phyloP scores from a whole-genome alignment of 306 rosid genomes.

The Citrullus amarus region DNA sequence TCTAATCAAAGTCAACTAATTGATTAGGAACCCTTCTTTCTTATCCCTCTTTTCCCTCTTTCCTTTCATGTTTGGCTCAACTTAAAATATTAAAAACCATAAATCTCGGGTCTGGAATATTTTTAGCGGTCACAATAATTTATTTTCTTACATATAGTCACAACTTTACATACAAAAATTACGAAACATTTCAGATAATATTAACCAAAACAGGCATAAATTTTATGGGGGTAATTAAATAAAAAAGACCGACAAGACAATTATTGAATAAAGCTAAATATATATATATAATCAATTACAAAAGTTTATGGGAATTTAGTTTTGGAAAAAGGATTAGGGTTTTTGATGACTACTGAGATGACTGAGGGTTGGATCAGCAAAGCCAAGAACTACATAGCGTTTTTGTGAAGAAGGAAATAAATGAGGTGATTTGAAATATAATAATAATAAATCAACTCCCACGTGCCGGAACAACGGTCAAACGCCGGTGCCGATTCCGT shows the following conservation, averaged over 20 bases:
- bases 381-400: not conserved
- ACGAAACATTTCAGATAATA: too few relatives aligned
- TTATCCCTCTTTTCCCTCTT: not conserved
- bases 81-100: not conserved
- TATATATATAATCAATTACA: too few relatives aligned
- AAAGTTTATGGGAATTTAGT: not conserved
- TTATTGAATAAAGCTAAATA: not conserved
- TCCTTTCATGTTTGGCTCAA: not conserved
- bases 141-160: not conserved
- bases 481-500: constrained; percentile 54
- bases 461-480: constrained; percentile 57
- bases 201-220: too few relatives aligned
- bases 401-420: not conserved
- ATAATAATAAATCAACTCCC: constrained; percentile 10
- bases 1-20: constrained; percentile 9
- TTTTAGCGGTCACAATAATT: not conserved
- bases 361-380: constrained; percentile 1
- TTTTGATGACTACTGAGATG: not conserved
- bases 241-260: not conserved
- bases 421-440: too few relatives aligned
- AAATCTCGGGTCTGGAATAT: not conserved
- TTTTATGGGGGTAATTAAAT: not conserved
- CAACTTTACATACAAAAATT: not conserved
- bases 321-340: not conserved
- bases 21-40: constrained; percentile 4